These are phyloP conservation scores for Debaryomyces prosopidis DNA, from an alignment of 805 yeast species.

Conservation along the genomic window DNA sequence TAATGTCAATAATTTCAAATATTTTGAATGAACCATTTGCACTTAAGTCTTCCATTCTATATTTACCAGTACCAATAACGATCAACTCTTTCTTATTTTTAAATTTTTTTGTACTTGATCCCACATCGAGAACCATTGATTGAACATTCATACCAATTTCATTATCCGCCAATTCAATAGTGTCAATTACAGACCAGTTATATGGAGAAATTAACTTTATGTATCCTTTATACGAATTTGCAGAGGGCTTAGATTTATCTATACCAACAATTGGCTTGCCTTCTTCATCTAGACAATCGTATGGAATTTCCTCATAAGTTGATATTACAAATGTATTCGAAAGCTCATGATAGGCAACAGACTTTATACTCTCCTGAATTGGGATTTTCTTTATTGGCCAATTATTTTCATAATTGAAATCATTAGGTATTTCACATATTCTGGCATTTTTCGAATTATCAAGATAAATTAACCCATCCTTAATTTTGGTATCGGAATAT, in stretches of 20 bases:
- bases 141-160: conserved; percentile 63
- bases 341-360: conserved; percentile 67
- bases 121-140: conserved; percentile 51
- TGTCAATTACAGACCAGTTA: conserved; percentile 77
- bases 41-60: conserved; percentile 77
- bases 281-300: conserved; percentile 72
- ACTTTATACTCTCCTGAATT: conserved; percentile 63
- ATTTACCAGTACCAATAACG: conserved; percentile 75
- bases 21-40: conserved; percentile 77
- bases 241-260: conserved; percentile 51
- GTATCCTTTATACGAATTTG: conserved; percentile 58
- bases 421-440: conserved; percentile 48
- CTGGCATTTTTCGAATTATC: conserved; percentile 72
- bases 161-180: conserved; percentile 62
- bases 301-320: conserved; percentile 58
- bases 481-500: conserved; percentile 40
- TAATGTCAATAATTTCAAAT: conserved; percentile 75
- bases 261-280: conserved; percentile 62
- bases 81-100: conserved; percentile 63
- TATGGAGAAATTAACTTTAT: conserved; percentile 69
- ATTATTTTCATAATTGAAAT: conserved; percentile 56
- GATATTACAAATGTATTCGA: conserved; percentile 65
- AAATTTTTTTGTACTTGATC: conserved; percentile 40
- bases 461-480: conserved; percentile 64
- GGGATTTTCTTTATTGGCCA: conserved; percentile 56